These are phyloP conservation scores for Boletus vermiculosoides DNA, from an alignment of 768 basidiomycete species.

Conservation along the genomic window DNA sequence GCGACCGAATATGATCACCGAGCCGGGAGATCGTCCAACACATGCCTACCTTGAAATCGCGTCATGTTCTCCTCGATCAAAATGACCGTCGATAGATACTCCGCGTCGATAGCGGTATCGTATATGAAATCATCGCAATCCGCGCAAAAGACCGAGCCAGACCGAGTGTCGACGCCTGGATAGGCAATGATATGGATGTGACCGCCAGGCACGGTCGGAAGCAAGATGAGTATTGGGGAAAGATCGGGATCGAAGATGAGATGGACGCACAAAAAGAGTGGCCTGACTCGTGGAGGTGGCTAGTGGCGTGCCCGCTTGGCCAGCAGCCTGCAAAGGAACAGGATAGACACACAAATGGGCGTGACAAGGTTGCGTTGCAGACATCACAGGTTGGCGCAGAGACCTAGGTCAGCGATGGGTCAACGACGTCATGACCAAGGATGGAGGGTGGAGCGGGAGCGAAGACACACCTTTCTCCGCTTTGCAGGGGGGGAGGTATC, in stretches of 20 bases:
- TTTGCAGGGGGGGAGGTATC: constrained; percentile 52
- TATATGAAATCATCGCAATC: constrained; percentile 73
- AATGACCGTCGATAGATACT: constrained; percentile 45
- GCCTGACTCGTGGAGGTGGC: constrained; percentile 54
- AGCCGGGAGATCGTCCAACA: background rate
- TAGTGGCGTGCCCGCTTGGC: constrained; percentile 52
- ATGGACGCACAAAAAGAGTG: constrained; percentile 65
- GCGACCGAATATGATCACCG: background rate
- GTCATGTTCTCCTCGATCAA: constrained; percentile 60
- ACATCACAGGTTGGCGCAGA: constrained; percentile 62
- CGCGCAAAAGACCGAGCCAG: constrained; percentile 73
- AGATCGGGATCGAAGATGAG: background rate
- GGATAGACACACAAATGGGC: constrained; percentile 73
- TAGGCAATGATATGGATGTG: background rate
- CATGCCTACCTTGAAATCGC: constrained; percentile 44
- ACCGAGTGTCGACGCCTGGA: constrained; percentile 69
- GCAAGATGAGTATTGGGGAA: background rate
- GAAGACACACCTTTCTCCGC: constrained; percentile 57
- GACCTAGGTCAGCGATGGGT: constrained; percentile 33
- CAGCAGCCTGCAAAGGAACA: constrained; percentile 74
- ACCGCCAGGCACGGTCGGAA: background rate
- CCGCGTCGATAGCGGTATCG: constrained; percentile 48
- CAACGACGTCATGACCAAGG: background rate
- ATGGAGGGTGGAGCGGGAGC: background rate
- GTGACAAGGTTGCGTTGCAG: constrained; percentile 53